Evolutionary conservation across 192 early-diverging fungal species (phyloP), one percentile per base, ranked within the genome.

Genomic region (Backusella circina): DNA sequence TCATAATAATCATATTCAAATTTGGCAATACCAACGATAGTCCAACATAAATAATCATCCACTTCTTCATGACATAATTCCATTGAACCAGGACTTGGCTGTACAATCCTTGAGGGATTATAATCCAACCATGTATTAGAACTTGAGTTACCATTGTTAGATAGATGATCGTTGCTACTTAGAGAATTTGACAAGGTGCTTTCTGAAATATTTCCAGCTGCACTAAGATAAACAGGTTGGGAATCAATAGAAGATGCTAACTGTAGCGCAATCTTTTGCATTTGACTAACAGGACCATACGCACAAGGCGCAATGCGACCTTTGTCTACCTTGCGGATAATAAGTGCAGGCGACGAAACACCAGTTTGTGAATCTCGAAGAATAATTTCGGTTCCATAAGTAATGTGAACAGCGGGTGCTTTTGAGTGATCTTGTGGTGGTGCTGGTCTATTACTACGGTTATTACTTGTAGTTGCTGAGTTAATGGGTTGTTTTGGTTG

Each of bases 1-100:
- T 70, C 69, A 47, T 41, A 41, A 31, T 70, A 70, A 15, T 70
- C 72, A 26, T 78, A 78, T 78, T 78, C 77, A 76, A 83, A 91
- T 71, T 84, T 87, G 66, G 90, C 85, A 75, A 94, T 92, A 41
- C 91, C 91, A 67, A 94, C 93, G 66, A 94, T 93, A 3, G 93
- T 94, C 93, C 93, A 94, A 85, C 93, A 94, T 64, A 94, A 83
- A 75, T 90, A 91, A 73, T 94, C 93, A 78, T 93, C 92, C 15
- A 92, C 84, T 75, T 85, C 85, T 70, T 84, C 80, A 36, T 78
- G 18, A 1, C 35, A 61, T 7, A 37, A 6, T 26, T 73, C 71
- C 31, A 36, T n/a, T 54, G 47, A 61, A 3, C 26, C 21, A 32
- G 28, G 16, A 35, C 26, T 50, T n/a, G 71, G 67, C 26, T 36